Evolutionary conservation across 2,329 filamentous ascomycete species (phyloP), one percentile per base, ranked within the genome.

Genomic region (Penicillium nordicum): DNA sequence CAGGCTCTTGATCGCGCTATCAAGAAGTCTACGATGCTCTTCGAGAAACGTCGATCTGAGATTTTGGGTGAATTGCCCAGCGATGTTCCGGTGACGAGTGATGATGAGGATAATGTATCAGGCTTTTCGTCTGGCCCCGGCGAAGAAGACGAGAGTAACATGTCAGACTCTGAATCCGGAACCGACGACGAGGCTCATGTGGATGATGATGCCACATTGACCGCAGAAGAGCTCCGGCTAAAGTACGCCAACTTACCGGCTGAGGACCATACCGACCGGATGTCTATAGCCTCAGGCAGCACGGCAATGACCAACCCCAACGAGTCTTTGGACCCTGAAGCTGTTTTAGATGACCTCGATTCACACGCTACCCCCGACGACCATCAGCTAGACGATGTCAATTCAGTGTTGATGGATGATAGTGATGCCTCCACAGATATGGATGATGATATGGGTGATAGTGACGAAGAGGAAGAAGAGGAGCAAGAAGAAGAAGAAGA

Each of bases 71-170:
- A 82, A 82, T 63, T 82, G 83, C 69, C 86, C 82, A 74, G 86
- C 84, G 67, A 90, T 86, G 47, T 80, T 89, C 67, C 90, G 88
- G 65, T 85, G 88, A 75, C 89, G 85, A 65, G 87, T 89, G 65
- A 74, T 18, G 72, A 66, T 16, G 69, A 72, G 41, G 69, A 68
- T 50, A 62, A 42, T 14, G 67, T 63, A 18, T 66, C 66, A 1
- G 67, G 69, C 51, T 63, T 61, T 32, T 57, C 49, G 10, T 88
- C 87, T 59, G 80, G 87, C 55, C 89, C 87, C 0, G 88, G 88
- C 59, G 67, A 67, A 32, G 80, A 80, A 16, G 78, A 80, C 30
- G 82, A 80, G 56, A 74, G 72, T 44, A 81, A 82, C 34, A 82
- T 70, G 79, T 81, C 62, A 68, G 79, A 63, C 63, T 79, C 61